phyloP scores from a whole-genome alignment of 2,329 filamentous ascomycete genomes.

The Ceratocystis variospora region DNA sequence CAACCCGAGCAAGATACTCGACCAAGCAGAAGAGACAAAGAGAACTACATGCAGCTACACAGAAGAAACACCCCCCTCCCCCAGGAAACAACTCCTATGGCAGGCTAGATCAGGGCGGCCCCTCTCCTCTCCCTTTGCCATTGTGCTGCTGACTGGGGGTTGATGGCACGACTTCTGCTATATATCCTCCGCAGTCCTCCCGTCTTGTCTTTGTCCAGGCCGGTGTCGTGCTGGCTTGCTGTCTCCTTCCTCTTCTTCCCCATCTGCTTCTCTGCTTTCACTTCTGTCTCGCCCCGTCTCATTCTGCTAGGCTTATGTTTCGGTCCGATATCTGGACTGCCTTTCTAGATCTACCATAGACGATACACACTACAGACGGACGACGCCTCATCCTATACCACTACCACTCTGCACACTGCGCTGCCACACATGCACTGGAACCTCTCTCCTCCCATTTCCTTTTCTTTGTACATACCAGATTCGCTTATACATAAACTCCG shows the following conservation, averaged over 20 bases:
- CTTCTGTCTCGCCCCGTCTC: not conserved
- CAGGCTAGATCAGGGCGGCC: not conserved
- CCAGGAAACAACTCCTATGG: not conserved
- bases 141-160: not conserved
- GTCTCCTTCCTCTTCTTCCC: not conserved
- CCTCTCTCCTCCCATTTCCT: not conserved
- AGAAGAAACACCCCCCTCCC: not conserved
- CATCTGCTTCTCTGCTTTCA: not conserved
- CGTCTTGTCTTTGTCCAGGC: not conserved
- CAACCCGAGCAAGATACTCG: not conserved
- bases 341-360: not conserved
- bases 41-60: not conserved
- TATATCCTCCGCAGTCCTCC: not conserved
- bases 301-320: not conserved
- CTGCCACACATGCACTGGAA: not conserved
- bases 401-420: not conserved
- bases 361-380: not conserved
- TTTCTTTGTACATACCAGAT: not conserved
- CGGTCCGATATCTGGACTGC: constrained; percentile 1
- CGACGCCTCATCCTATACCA: not conserved
- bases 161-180: not conserved
- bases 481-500: too few species aligned
- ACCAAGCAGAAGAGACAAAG: not conserved
- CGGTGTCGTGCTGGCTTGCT: not conserved
- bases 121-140: not conserved